Base-by-base conservation (phyloP, 768 basidiomycete genomes). In the Tylopilus felleus region DNA sequence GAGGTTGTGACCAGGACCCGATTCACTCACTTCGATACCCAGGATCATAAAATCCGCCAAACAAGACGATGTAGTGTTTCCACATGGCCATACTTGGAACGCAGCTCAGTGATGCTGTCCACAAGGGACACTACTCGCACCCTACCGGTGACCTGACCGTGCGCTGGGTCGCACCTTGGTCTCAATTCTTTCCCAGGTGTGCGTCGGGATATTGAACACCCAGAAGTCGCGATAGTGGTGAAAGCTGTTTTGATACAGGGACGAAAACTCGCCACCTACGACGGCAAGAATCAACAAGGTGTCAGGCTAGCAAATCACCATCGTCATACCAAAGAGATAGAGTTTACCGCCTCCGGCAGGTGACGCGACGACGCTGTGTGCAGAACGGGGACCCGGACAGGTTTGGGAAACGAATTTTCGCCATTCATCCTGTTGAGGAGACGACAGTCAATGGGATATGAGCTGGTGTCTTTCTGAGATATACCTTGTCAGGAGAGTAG, bases 161-260 rank as follows among this genome's bases (percentile, higher is more conserved):
- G 91, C 88, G 36, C 80, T 85, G 0, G 93, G 93, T 23, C 83
- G 77, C 16, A 86, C 68, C 64, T 91, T 93, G 5, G 90, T 93
- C 35, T 95, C 93, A 47, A 94, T 90, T 8, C 90, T 76, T 60
- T 95, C 90, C 93, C 94, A 96, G 0, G 79, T 71, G 56, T 91
- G 88, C 0, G 84, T 85, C 3, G 77, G 63, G 22, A 96, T 81
- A 58, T 92, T 89, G 64, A 95, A 95, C 44, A 79, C 79, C 88
- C 94, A 94, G 64, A 95, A 85, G 64, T 94, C 90, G 42, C 90
- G 81, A 64, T 92, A 95, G 61, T 94, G 91, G 57, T 92, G 89
- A 68, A 94, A 92, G 0, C 81, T 83, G 31, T 83, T 93, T 67
- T 94, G 92, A 59, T 88, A 78, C 7, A 91, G 67, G 1, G 88